A percentile compares a stretch with the other conserved stretches of the same genome.
Evolutionary conservation across 371 early-diverging fungal species (phyloP).

Genomic region (Mucor ambiguus): DNA sequence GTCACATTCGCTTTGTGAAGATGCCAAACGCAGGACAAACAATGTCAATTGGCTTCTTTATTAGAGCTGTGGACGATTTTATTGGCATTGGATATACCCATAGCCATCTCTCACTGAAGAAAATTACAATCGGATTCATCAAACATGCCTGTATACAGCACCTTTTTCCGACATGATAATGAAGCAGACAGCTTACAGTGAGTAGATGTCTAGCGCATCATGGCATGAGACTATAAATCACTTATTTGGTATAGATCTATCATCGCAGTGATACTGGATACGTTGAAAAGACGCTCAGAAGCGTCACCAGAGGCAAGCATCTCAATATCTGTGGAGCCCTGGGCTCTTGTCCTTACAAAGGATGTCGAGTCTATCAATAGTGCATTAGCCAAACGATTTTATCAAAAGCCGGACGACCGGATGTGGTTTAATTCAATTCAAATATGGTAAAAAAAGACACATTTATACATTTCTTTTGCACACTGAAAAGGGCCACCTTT

Average conservation of each 20-base stretch:
- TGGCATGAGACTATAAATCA: not conserved
- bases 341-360: slow-evolving; percentile 5
- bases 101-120: not conserved
- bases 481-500: not conserved
- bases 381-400: not conserved
- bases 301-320: not conserved
- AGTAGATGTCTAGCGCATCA: not conserved
- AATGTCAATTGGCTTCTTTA: slow-evolving; percentile 3
- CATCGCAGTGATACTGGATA: not conserved
- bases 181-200: not conserved
- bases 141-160: not conserved
- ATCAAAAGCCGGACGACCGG: slow-evolving; percentile 10
- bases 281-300: not conserved
- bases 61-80: not conserved
- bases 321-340: not conserved
- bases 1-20: not conserved
- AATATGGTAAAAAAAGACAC: slow-evolving; percentile 16
- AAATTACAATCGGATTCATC: not conserved
- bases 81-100: not conserved
- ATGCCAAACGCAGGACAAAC: slow-evolving; percentile 3
- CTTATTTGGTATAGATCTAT: not conserved
- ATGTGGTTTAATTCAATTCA: slow-evolving; percentile 20
- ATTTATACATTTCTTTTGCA: slow-evolving; percentile 4
- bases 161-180: not conserved
- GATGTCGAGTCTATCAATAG: not conserved